Base-by-base conservation (phyloP, 2,329 filamentous ascomycete species). In the Claviceps sp. region DNA sequence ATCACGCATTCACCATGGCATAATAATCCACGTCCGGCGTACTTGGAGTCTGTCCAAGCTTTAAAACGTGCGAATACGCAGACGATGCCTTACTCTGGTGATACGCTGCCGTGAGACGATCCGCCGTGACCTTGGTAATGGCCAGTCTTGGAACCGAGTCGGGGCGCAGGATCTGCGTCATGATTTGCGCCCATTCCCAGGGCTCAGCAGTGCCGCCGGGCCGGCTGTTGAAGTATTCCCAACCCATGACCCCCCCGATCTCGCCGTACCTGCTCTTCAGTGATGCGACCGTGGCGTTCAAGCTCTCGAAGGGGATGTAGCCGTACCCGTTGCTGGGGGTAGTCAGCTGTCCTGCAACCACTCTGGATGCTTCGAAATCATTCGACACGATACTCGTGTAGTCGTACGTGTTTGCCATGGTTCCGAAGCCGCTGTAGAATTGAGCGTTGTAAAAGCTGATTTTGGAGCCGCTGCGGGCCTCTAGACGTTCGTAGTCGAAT, bases 211-310 rank as follows among this genome's bases (percentile, higher is more conserved):
- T 61, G 47, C 77, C 78, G 4, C 80, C 78, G 1, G 53, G 53
- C 22, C 26, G 16, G 47, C 53, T 78, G 68, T 93, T 91, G 70
- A 89, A 94, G 62, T 90, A 95, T 68, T 95, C 89, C 89, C 89
- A 95, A 3, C 87, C 88, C 80, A 90, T 89, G 2, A 95, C 81
- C 0, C 89, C 89, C 1, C 89, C 89, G 62, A 94, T 89, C 4
- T 70, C 70, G 0, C 79, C 78, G 60, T 87, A 88, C 55, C 66
- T 64, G 3, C 54, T 57, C 16, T 66, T 61, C 13, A 78, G 60
- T 19, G 65, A 62, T 13, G 59, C 56, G 2, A 78, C 59, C 4
- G 73, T 73, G 1, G 58, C 50, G 6, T 68, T 68, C 14, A 75
- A 54, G 54, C 74, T 73, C 42, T 74, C 69, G 19, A 70, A 69